Base-by-base conservation (phyloP, 139 green algal genomes). In the Diplosphaera chodatii region DNA sequence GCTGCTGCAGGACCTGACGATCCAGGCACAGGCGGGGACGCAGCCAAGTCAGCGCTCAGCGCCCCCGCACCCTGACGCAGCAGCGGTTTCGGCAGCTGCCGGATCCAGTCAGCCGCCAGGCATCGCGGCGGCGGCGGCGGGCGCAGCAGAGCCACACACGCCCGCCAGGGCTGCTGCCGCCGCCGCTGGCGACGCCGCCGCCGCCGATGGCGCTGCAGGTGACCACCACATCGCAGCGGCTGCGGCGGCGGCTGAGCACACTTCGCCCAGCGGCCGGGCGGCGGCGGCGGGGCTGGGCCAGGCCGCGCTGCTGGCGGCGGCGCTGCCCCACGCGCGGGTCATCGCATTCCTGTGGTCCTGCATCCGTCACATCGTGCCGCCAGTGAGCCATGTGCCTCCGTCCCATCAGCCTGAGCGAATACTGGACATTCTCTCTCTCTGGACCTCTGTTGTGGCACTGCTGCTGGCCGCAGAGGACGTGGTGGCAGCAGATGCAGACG, bases 271-370 rank as follows among this genome's bases (percentile, higher is more conserved):
- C 55, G 41, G 48, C 62, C 66, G 64, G 8, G 23, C 40, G 21
- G 64, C 40, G 30, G 62, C 28, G 22, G 67, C 32, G 23, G 32
- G 28, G 21, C 29, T 64, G 34, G 70, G 37, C 29, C 32, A 78
- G 40, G 62, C 40, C 18, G 70, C 67, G 33, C 64, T 86, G 32
- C 63, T 88, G 56, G 76, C 84, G 3, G 71, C 69, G 29, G 82
- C 77, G 72, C 71, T 85, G 23, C 79, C 84, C 3, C 72, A 84
- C 64, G 31, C 22, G 3, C 66, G 70, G 8, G 91, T 95, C 27
- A 62, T 74, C 13, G 66, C 73, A 0, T 93, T 93, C 74, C 34
- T 93, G 55, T 95, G 86, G 91, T 78, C 80, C 4, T 81, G 83
- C 10, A 23, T 93, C 21, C 69, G 80, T 0, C 66, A 67, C 34